Conservation (phyloP, 192 early-diverging fungal genomes). For the Coemansia guatemalensis region DNA sequence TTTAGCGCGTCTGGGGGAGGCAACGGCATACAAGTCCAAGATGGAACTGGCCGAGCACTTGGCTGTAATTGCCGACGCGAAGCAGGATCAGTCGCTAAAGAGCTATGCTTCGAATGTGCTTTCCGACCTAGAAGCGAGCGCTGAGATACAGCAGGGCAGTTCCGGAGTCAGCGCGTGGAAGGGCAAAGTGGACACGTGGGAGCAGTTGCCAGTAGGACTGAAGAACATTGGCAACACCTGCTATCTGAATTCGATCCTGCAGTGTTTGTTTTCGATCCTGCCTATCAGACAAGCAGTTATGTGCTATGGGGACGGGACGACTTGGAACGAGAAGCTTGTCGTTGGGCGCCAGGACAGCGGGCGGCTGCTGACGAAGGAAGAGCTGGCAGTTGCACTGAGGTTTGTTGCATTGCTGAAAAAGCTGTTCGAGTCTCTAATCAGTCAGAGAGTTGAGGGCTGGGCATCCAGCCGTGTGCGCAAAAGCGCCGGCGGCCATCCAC, state of each 20-base stretch:
- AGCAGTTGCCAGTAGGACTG: constrained; percentile 66
- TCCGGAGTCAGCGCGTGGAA: constrained; percentile 13
- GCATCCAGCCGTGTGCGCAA: constrained; percentile 28
- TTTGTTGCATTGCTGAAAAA: constrained; percentile 56
- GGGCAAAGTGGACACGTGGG: constrained; percentile 25
- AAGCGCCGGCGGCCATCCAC: constrained; percentile 37
- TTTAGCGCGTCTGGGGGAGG: constrained; percentile 20
- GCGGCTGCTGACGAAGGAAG: constrained; percentile 14
- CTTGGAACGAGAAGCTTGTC: constrained; percentile 44
- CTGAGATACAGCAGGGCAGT: constrained; percentile 7
- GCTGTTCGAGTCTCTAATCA: constrained; percentile 55
- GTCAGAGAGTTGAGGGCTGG: constrained; percentile 28
- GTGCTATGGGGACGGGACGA: constrained; percentile 30
- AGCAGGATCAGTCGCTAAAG: constrained; percentile 21
- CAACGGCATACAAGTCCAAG: constrained; percentile 31
- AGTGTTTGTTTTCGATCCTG: constrained; percentile 69
- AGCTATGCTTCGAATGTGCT: constrained; percentile 29
- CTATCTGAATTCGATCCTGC: constrained; percentile 83
- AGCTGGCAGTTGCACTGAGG: constrained; percentile 25
- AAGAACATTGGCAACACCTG: constrained; percentile 87
- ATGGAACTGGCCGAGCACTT: constrained; percentile 31
- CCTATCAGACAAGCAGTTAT: constrained; percentile 65
- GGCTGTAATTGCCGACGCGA: constrained; percentile 19
- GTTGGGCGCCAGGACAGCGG: constrained; percentile 42
- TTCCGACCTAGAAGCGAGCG: constrained; percentile 11